Conservation (phyloP, 176 grass and related monocot genomes). For the Oryza punctata region DNA sequence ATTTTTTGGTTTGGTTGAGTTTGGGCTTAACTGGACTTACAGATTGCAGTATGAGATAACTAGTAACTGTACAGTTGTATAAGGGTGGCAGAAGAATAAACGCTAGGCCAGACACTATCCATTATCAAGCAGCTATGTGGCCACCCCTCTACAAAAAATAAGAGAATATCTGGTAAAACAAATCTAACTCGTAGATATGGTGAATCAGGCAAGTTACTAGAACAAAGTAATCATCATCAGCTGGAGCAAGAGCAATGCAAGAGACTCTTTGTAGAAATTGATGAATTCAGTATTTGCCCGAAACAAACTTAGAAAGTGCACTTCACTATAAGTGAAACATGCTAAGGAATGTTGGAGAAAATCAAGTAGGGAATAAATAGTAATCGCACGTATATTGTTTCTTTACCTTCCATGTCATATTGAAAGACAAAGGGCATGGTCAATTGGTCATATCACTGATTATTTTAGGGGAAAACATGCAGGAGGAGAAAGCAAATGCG, state of each 20-base stretch:
- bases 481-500: background rate
- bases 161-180: background rate
- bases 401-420: background rate
- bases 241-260: background rate
- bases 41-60: conserved; percentile 24
- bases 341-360: conserved; percentile 17
- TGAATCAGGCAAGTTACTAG: background rate
- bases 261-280: background rate
- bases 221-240: background rate
- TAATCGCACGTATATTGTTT: background rate
- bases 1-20: too few relatives aligned
- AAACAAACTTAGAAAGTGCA: background rate
- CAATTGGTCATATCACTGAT: background rate
- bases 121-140: background rate
- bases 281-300: background rate
- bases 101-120: background rate
- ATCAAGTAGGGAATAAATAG: conserved; percentile 10
- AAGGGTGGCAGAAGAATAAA: background rate
- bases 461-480: background rate
- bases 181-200: background rate
- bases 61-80: background rate
- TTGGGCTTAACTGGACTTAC: background rate
- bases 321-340: background rate
- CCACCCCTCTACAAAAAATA: background rate
- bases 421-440: background rate